Evolutionary conservation across 2,329 filamentous ascomycete genomes (phyloP).

Genomic region (Pseudogymnoascus sp.): DNA sequence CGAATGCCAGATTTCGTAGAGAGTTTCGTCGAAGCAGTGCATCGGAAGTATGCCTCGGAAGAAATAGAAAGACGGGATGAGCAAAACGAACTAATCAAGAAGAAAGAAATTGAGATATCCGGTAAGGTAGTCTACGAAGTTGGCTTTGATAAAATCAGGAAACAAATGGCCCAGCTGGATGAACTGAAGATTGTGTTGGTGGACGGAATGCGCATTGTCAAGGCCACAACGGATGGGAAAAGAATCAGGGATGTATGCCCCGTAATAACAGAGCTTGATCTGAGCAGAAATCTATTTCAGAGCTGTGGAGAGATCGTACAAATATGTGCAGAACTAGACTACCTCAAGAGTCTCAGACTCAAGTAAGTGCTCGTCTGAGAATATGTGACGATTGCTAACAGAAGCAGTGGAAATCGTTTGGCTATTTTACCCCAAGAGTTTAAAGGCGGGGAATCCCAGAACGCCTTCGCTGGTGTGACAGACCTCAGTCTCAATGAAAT

Average conservation of each 20-base stretch:
- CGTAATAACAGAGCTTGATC: slow-evolving; percentile 69
- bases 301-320: slow-evolving; percentile 58
- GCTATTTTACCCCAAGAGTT: slow-evolving; percentile 40
- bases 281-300: slow-evolving; percentile 78
- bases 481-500: slow-evolving; percentile 64
- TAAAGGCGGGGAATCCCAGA: slow-evolving; percentile 22
- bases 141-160: slow-evolving; percentile 87
- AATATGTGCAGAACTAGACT: slow-evolving; percentile 66
- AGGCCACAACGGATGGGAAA: slow-evolving; percentile 32
- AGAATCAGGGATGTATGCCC: slow-evolving; percentile 50
- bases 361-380: slow-evolving; percentile 49
- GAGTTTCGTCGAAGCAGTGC: slow-evolving; percentile 73
- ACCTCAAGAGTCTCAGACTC: slow-evolving; percentile 59
- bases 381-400: neutral
- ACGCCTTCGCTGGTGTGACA: slow-evolving; percentile 45
- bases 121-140: slow-evolving; percentile 88
- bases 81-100: slow-evolving; percentile 24
- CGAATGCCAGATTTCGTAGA: slow-evolving; percentile 61
- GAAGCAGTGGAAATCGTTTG: slow-evolving; percentile 67
- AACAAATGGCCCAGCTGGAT: slow-evolving; percentile 68
- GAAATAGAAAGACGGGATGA: slow-evolving; percentile 29
- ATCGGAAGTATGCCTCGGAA: slow-evolving; percentile 74
- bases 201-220: slow-evolving; percentile 63
- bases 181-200: slow-evolving; percentile 77
- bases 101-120: slow-evolving; percentile 60